Conservation (phyloP, 306 rosid genomes). For the Dryas drummondii region DNA sequence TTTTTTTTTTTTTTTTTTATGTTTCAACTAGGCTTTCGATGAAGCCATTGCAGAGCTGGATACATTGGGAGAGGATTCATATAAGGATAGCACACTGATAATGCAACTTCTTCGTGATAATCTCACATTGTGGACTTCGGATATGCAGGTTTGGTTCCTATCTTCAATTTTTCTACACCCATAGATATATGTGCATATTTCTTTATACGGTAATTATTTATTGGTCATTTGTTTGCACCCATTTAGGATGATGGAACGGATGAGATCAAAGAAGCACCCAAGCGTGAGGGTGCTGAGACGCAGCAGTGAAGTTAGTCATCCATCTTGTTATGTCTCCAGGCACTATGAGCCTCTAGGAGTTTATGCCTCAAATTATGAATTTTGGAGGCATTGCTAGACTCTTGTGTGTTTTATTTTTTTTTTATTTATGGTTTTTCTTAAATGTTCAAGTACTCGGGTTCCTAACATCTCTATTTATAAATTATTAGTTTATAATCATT, state of each 20-base stretch:
- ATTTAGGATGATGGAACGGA: slow-evolving; percentile 26
- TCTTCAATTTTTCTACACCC: not conserved
- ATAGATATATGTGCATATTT: not conserved
- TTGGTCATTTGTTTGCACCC: not conserved
- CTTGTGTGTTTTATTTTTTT: not conserved
- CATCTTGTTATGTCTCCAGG: slow-evolving; percentile 7
- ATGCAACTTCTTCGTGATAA: slow-evolving; percentile 48
- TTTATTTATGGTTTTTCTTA: not conserved
- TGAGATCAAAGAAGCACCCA: slow-evolving; percentile 25
- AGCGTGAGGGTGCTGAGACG: slow-evolving; percentile 14
- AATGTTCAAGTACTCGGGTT: not conserved
- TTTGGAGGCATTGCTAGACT: slow-evolving; percentile 10
- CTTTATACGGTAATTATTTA: not conserved
- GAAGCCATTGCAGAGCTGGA: slow-evolving; percentile 46
- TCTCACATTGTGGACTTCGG: slow-evolving; percentile 45
- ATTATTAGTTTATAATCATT: not conserved
- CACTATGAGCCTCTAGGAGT: not conserved
- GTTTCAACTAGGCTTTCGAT: slow-evolving; percentile 36
- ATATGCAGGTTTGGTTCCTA: slow-evolving; percentile 23
- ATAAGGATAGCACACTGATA: slow-evolving; percentile 46
- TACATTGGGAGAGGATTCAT: slow-evolving; percentile 41
- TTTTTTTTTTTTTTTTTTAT: not conserved
- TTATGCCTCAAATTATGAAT: not conserved
- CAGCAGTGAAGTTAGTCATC: slow-evolving; percentile 4
- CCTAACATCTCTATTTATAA: not conserved